phyloP scores from a whole-genome alignment of 129 eudicot genomes.

The carrot (Daucus carota) region DNA sequence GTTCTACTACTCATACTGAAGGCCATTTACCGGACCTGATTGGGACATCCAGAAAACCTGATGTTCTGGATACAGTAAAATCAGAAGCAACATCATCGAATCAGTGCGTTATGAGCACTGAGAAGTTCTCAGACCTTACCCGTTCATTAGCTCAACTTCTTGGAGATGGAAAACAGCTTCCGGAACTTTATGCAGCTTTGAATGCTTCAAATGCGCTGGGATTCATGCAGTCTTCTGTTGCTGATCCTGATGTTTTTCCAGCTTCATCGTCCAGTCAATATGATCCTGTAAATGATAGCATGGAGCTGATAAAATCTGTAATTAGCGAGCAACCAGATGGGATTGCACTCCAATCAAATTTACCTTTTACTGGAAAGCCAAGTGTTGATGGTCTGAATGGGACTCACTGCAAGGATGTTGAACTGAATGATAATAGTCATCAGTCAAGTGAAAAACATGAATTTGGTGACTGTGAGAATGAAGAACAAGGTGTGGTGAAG shows the following conservation, averaged over 20 bases:
- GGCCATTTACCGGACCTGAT: background rate
- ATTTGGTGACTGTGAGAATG: background rate
- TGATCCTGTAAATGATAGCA: constrained; percentile 15
- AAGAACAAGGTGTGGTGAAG: background rate
- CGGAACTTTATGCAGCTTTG: constrained; percentile 14
- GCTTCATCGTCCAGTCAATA: constrained; percentile 3
- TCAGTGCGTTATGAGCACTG: constrained; percentile 10
- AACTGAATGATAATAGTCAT: background rate
- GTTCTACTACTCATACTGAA: background rate
- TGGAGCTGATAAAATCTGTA: constrained; percentile 11
- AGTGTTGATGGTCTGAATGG: background rate
- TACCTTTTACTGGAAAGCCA: background rate
- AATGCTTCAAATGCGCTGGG: constrained; percentile 8
- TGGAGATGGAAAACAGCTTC: constrained; percentile 10
- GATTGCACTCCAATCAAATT: background rate
- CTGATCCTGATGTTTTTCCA: background rate
- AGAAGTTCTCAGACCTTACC: constrained; percentile 4
- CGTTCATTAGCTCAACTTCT: constrained; percentile 2
- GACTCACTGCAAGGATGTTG: background rate
- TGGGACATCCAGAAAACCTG: background rate
- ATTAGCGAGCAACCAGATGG: constrained; percentile 3
- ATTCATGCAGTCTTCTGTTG: background rate
- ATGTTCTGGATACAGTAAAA: background rate
- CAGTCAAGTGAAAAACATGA: background rate
- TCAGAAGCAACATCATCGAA: background rate